phyloP scores from a whole-genome alignment of 1,284 basidiomycete species.

The Apiotrichum domesticum region DNA sequence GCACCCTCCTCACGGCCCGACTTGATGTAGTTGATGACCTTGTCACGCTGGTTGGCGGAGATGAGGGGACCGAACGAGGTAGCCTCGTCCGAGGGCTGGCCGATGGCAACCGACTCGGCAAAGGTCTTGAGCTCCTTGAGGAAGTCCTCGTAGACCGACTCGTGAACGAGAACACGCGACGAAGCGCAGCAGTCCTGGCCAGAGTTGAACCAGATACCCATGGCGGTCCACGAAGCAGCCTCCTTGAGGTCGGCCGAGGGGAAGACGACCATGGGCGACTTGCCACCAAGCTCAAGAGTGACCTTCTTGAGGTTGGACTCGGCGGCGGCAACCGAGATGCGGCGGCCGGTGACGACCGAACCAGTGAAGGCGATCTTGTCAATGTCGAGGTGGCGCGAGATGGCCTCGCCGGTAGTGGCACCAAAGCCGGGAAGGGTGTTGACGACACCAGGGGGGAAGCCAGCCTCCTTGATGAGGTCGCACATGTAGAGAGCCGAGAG shows the following conservation, averaged over 20 bases:
- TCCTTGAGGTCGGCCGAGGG: constrained; percentile 58
- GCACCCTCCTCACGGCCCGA: constrained; percentile 79
- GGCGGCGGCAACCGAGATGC: constrained; percentile 75
- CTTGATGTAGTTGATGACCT: constrained; percentile 83
- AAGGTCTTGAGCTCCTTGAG: constrained; percentile 60
- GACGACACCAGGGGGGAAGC: constrained; percentile 87
- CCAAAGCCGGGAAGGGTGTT: constrained; percentile 83
- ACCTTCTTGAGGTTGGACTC: constrained; percentile 75
- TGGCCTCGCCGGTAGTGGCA: constrained; percentile 71
- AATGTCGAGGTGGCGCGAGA: constrained; percentile 68
- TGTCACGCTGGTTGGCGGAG: constrained; percentile 78
- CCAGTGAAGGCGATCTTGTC: constrained; percentile 64
- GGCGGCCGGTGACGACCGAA: constrained; percentile 69
- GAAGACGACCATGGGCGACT: constrained; percentile 49
- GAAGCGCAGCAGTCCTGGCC: constrained; percentile 52
- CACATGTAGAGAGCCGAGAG: constrained; percentile 69
- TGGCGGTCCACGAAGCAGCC: constrained; percentile 55
- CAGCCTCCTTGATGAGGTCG: constrained; percentile 44
- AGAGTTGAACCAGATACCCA: constrained; percentile 38
- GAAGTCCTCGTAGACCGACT: constrained; percentile 75
- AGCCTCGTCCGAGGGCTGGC: constrained; percentile 64
- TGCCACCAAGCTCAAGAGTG: constrained; percentile 55
- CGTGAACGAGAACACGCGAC: constrained; percentile 77
- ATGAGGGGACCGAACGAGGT: constrained; percentile 75
- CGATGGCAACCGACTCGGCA: constrained; percentile 64